Base-by-base conservation (phyloP, 805 yeast genomes). In the Pichia rugopelliculosa region DNA sequence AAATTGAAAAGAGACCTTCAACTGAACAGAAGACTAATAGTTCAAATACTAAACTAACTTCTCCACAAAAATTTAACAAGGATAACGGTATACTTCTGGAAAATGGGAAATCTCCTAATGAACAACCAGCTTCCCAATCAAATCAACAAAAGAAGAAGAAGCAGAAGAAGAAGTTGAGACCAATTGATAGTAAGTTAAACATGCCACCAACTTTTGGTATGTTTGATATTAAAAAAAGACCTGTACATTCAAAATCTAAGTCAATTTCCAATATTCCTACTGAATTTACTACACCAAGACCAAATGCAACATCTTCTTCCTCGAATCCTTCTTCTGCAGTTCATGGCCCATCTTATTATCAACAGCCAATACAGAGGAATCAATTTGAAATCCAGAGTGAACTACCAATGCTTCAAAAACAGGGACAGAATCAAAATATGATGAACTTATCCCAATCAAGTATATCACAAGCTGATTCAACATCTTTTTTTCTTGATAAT, bases 141-240 rank as follows among this genome's bases (percentile, higher is more conserved):
- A 3, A 4, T n/a, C n/a, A n/a, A n/a, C n/a, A n/a, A n/a, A n/a
- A n/a, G n/a, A n/a, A n/a, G n/a, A n/a, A n/a, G n/a, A n/a, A n/a
- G n/a, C n/a, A n/a, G n/a, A n/a, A n/a, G n/a, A n/a, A n/a, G n/a
- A n/a, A n/a, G n/a, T n/a, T n/a, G n/a, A n/a, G n/a, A n/a, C 40
- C 39, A 13, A 4, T 17, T 18, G 22, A 22, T 18, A 36, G 9
- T 22, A 21, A 37, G 15, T 12, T 21, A 11, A 15, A 24, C 11
- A 17, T 53, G 40, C 55, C 58, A 20, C 55, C 55, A 15, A 53
- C 57, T 5, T 54, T 54, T 48, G 54, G 47, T 2, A 49, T 49
- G 52, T 48, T 39, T 40, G 34, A 26, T 23, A 25, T 27, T 13
- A 20, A 8, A 1, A 39, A 36, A 36, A 24, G 12, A 15, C 40